Conservation (phyloP, 2,329 filamentous ascomycete genomes). For the Chaetomium strumarium region DNA sequence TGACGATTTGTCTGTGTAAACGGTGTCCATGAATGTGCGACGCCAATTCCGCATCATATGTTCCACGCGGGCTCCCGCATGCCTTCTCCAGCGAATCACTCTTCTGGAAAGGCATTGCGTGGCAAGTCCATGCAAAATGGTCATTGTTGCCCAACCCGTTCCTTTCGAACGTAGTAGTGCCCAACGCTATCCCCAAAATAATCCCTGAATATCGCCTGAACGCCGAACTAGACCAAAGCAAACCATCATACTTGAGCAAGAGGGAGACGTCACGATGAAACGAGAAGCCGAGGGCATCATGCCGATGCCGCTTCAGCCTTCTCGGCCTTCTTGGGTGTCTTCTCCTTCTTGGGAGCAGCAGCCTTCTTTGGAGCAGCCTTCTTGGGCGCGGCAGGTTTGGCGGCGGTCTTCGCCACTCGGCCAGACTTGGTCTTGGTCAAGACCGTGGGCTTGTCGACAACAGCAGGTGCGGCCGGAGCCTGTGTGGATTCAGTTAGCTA, state of each 20-base stretch:
- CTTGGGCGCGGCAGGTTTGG: constrained; percentile 43
- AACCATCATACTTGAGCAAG: constrained; percentile 22
- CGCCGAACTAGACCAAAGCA: constrained; percentile 20
- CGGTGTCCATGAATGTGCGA: too few relatives aligned
- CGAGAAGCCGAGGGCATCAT: constrained; percentile 23
- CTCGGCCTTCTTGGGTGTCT: constrained; percentile 38
- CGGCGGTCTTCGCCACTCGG: constrained; percentile 67
- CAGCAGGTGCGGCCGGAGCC: constrained; percentile 60
- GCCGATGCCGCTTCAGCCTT: constrained; percentile 29
- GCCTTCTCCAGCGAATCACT: background rate
- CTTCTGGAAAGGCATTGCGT: background rate
- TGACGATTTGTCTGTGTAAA: background rate
- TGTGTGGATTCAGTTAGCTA: constrained; percentile 27
- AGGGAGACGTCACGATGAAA: constrained; percentile 33
- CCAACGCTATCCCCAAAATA: constrained; percentile 17
- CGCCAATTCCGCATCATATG: background rate
- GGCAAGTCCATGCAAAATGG: constrained; percentile 4
- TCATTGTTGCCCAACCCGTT: background rate
- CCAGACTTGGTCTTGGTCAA: constrained; percentile 81
- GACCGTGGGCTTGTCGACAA: constrained; percentile 63
- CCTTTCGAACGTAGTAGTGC: constrained; percentile 11
- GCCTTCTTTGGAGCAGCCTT: constrained; percentile 44
- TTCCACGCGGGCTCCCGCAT: background rate
- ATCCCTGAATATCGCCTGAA: constrained; percentile 18
- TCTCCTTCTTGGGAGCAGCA: constrained; percentile 40